Conservation (phyloP, 202 grass and related monocot species). For the Dendrocalamus latiflorus region DNA sequence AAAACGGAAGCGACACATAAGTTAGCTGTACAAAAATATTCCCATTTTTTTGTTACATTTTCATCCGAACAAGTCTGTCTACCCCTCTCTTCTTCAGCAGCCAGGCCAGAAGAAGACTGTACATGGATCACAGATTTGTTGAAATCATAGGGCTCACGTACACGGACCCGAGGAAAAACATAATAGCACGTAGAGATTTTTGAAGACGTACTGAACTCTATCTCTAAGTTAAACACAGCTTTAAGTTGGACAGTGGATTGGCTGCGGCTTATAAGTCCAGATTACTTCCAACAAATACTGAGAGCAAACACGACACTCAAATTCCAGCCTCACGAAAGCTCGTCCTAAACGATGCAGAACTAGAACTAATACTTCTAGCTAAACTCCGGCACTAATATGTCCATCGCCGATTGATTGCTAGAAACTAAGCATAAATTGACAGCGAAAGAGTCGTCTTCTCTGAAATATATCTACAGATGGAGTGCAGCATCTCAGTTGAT, state of each 20-base stretch:
- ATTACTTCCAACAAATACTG: no score
- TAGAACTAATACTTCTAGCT: neutral
- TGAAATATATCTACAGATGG: neutral
- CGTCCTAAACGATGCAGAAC: neutral
- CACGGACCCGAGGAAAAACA: no score
- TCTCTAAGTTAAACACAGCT: no score
- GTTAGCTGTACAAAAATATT: neutral
- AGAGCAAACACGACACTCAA: neutral
- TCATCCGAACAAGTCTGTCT: neutral
- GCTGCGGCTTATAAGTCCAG: no score
- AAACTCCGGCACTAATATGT: neutral
- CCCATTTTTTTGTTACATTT: neutral
- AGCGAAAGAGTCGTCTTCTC: neutral
- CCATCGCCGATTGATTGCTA: neutral
- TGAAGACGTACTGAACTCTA: no score
- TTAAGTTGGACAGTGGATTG: no score
- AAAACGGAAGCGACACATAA: neutral
- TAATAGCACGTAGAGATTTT: no score
- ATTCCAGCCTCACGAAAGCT: no score
- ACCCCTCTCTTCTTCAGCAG: neutral
- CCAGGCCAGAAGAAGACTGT: neutral
- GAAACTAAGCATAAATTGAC: neutral
- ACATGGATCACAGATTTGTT: neutral
- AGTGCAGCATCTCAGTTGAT: neutral
- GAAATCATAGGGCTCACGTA: no score